Percentiles rank a stretch among this genome's conserved stretches.
Evolutionary conservation across 176 grass and related monocot species (phyloP).

Genomic region (Lolium perenne): DNA sequence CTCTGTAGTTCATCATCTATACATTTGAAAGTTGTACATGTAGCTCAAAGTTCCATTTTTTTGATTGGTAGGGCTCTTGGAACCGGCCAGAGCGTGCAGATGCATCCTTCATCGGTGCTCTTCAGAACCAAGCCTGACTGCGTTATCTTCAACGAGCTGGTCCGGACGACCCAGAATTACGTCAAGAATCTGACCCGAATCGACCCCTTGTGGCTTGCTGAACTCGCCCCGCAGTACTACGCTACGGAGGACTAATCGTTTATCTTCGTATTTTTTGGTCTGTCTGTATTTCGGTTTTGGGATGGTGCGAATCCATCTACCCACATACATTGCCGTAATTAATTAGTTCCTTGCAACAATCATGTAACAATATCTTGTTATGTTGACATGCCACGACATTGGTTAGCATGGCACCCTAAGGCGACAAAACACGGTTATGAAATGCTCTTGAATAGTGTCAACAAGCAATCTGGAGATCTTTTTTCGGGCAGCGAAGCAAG

Average conservation of each 20-base stretch:
- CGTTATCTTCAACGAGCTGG: conserved; percentile 83
- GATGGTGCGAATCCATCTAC: not conserved
- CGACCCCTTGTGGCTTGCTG: conserved; percentile 90
- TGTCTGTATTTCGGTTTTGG: too few relatives aligned
- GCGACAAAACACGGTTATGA: not conserved
- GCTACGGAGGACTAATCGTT: conserved; percentile 53
- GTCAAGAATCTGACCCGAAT: conserved; percentile 76
- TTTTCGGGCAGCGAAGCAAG: too few relatives aligned
- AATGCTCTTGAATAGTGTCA: not conserved
- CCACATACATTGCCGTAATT: not conserved
- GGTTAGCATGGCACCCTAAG: not conserved
- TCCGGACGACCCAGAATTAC: conserved; percentile 76
- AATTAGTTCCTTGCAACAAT: not conserved
- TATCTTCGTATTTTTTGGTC: too few relatives aligned
- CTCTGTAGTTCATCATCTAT: not conserved
- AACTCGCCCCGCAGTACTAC: conserved; percentile 87
- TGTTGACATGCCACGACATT: not conserved
- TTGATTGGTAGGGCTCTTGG: conserved; percentile 65
- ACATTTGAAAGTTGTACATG: not conserved
- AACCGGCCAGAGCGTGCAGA: conserved; percentile 68
- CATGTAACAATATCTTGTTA: not conserved
- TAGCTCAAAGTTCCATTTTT: not conserved
- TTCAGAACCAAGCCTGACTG: conserved; percentile 75
- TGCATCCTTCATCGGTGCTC: conserved; percentile 93
- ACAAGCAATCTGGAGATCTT: too few relatives aligned